Evolutionary conservation across 768 basidiomycete species (phyloP).

Genomic region (Hericium coralloides): DNA sequence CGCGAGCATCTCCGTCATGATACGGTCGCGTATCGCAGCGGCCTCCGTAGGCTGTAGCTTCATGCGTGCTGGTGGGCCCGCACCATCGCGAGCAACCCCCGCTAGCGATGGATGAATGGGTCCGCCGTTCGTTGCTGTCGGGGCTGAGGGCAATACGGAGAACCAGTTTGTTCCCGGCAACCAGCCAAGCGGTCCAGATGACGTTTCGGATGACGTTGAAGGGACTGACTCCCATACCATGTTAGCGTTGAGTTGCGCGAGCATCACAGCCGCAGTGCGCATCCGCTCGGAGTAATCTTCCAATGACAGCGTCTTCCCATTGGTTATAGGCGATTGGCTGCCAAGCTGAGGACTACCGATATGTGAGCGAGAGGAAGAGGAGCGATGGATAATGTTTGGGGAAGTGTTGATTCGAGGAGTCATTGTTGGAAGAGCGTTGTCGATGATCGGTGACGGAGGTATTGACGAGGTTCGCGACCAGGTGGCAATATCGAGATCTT

Average conservation of each 20-base stretch:
- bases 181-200: constrained; percentile 19
- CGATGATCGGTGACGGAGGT: constrained; percentile 37
- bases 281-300: constrained; percentile 99
- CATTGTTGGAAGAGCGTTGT: constrained; percentile 11
- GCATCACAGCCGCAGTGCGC: constrained; percentile 98
- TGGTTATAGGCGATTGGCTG: constrained; percentile 3
- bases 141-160: constrained; percentile 7
- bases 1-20: constrained; percentile 98
- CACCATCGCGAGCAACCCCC: constrained; percentile 15
- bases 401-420: not conserved
- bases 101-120: constrained; percentile 25
- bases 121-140: constrained; percentile 6
- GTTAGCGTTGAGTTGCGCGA: constrained; percentile 88
- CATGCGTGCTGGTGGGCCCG: constrained; percentile 35
- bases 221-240: constrained; percentile 47
- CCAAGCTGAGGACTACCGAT: constrained; percentile 5
- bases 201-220: constrained; percentile 6
- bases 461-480: constrained; percentile 58
- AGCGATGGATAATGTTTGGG: not conserved
- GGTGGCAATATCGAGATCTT: constrained; percentile 74
- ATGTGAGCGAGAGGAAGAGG: constrained; percentile 4
- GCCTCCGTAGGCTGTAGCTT: constrained; percentile 79
- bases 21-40: constrained; percentile 82
- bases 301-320: constrained; percentile 46
- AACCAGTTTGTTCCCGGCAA: constrained; percentile 22